A percentile compares a stretch with the other conserved stretches of the same genome.
Evolutionary conservation across 2,329 filamentous ascomycete genomes (phyloP).

Genomic region (Leptographium radiaticola): DNA sequence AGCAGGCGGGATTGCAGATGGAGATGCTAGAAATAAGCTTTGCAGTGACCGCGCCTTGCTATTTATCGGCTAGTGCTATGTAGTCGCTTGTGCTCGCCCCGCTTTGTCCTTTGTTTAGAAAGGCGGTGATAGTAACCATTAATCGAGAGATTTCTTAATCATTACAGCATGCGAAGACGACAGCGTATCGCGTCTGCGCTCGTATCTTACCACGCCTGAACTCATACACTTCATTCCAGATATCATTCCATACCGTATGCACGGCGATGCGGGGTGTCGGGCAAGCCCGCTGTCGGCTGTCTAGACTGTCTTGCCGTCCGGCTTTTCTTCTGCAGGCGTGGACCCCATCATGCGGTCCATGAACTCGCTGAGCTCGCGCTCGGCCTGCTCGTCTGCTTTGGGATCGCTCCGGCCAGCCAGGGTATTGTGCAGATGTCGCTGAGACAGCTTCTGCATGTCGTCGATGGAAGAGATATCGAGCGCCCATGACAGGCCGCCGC

Average conservation of each 20-base stretch:
- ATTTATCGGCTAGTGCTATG: too few relatives aligned
- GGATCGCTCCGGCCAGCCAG: constrained; percentile 8
- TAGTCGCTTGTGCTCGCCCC: too few relatives aligned
- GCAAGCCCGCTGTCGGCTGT: neutral
- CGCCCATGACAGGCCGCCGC: constrained; percentile 62
- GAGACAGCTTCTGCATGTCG: constrained; percentile 46
- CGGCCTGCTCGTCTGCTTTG: constrained; percentile 34
- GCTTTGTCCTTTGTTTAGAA: too few relatives aligned
- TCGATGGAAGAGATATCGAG: constrained; percentile 61
- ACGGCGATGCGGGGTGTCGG: neutral
- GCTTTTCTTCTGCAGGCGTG: neutral
- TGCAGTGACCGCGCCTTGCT: too few relatives aligned
- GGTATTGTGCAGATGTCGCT: constrained; percentile 20
- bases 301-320: neutral
- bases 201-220: too few relatives aligned
- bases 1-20: too few relatives aligned
- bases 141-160: too few relatives aligned
- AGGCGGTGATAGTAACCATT: too few relatives aligned
- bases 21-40: neutral
- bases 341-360: constrained; percentile 41
- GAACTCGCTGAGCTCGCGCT: constrained; percentile 50
- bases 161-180: too few relatives aligned
- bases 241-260: neutral
- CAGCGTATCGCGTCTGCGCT: too few relatives aligned
- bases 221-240: neutral